phyloP scores from a whole-genome alignment of 352 stramenopile genomes.

The Thalassiosira delicatula region DNA sequence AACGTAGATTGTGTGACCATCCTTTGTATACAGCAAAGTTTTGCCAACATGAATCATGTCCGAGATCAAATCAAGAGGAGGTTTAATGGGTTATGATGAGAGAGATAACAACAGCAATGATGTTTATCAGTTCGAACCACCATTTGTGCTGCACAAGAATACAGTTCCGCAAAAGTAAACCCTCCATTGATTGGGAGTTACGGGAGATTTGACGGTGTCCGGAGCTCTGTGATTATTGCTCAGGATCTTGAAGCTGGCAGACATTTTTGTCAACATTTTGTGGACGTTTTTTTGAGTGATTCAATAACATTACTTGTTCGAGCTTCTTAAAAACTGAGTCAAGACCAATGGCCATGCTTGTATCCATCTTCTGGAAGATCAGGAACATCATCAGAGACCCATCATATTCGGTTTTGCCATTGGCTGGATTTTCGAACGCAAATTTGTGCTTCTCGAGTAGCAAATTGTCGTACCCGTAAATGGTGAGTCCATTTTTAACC shows the following conservation, averaged over 20 bases:
- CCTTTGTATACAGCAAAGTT: neutral
- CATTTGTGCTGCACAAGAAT: neutral
- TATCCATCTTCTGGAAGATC: slow-evolving; percentile 4
- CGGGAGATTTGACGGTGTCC: neutral
- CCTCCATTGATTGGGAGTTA: neutral
- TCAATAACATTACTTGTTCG: no score
- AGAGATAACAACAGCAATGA: neutral
- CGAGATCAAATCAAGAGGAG: neutral
- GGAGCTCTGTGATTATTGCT: no score
- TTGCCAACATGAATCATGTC: neutral
- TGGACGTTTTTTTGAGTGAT: no score
- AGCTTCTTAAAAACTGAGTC: neutral
- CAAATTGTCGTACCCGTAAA: neutral
- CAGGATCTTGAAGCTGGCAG: no score
- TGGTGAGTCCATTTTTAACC: slow-evolving; percentile 15
- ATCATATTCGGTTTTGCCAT: neutral
- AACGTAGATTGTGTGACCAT: neutral
- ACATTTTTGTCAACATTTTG: no score
- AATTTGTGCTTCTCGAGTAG: slow-evolving; percentile 4
- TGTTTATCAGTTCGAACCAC: neutral
- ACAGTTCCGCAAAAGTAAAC: neutral
- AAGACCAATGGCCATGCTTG: neutral
- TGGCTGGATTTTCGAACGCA: slow-evolving; percentile 5
- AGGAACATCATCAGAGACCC: slow-evolving; percentile 3
- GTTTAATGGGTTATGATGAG: neutral